These are phyloP conservation scores for Cercospora beticola DNA, from an alignment of 2,329 filamentous ascomycete species.

Conservation along the genomic window DNA sequence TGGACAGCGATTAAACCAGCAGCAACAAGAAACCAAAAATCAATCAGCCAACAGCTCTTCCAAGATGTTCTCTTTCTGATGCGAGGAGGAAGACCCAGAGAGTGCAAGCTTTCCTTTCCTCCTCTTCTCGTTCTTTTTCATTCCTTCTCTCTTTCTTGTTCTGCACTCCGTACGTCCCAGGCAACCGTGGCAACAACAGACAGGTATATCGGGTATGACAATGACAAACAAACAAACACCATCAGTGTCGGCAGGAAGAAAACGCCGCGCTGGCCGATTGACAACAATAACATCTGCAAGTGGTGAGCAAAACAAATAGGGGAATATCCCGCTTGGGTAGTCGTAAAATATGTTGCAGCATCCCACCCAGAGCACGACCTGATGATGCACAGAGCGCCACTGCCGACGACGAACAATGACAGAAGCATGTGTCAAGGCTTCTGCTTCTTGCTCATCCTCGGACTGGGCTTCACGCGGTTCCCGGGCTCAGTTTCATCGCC, in stretches of 20 bases:
- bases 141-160: not conserved
- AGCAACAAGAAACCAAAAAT: not conserved
- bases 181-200: not conserved
- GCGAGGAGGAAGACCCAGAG: not conserved
- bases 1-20: not conserved
- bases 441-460: constrained; percentile 43
- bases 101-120: not conserved
- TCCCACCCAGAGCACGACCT: not conserved
- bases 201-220: not conserved
- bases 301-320: not conserved
- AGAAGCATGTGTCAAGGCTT: constrained; percentile 28
- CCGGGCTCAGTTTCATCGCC: constrained; percentile 51
- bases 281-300: constrained; percentile 8
- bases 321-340: constrained; percentile 3
- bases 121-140: not conserved
- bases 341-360: not conserved
- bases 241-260: not conserved
- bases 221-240: not conserved
- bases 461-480: constrained; percentile 52
- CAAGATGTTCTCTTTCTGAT: not conserved
- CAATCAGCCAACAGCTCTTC: not conserved
- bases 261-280: constrained; percentile 2
- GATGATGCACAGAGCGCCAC: not conserved
- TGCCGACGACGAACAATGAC: not conserved
- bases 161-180: not conserved